phyloP scores from a whole-genome alignment of 2,329 filamentous ascomycete species.

The Aspergillus piperis region DNA sequence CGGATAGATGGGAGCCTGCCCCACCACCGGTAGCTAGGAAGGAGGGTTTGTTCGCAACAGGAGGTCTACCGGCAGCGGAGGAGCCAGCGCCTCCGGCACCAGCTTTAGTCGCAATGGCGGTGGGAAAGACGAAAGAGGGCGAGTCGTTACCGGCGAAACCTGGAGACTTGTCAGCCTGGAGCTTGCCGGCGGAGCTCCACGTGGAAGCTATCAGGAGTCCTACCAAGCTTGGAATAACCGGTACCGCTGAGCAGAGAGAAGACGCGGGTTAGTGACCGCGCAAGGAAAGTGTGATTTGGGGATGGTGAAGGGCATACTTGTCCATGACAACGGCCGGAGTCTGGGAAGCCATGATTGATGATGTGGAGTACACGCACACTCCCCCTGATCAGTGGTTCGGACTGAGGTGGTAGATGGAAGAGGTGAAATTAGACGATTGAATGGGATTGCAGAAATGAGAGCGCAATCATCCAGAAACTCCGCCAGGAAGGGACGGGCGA shows the following conservation, averaged over 20 bases:
- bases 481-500: not conserved
- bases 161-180: constrained; percentile 49
- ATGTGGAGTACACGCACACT: constrained; percentile 21
- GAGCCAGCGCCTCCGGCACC: constrained; percentile 66
- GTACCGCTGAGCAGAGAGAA: constrained; percentile 71
- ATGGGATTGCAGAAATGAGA: constrained; percentile 7
- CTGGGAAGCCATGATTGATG: constrained; percentile 80
- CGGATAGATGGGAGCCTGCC: constrained; percentile 76
- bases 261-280: constrained; percentile 40
- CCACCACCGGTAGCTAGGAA: constrained; percentile 92
- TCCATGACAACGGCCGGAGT: constrained; percentile 99
- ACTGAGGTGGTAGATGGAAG: not conserved
- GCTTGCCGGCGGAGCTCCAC: constrained; percentile 14
- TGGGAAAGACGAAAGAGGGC: constrained; percentile 98
- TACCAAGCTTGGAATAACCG: constrained; percentile 98
- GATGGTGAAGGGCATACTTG: constrained; percentile 71
- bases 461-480: not conserved
- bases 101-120: constrained; percentile 94
- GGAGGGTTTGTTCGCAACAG: constrained; percentile 91
- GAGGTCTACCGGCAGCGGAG: constrained; percentile 82
- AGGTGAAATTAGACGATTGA: constrained; percentile 2
- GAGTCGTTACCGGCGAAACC: constrained; percentile 99
- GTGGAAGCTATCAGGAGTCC: constrained; percentile 31
- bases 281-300: constrained; percentile 35
- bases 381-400: constrained; percentile 19